Percentiles rank a stretch among this genome's conserved stretches.
Evolutionary conservation across 2,329 filamentous ascomycete genomes (phyloP).

Genomic region (Davidsoniella australis): DNA sequence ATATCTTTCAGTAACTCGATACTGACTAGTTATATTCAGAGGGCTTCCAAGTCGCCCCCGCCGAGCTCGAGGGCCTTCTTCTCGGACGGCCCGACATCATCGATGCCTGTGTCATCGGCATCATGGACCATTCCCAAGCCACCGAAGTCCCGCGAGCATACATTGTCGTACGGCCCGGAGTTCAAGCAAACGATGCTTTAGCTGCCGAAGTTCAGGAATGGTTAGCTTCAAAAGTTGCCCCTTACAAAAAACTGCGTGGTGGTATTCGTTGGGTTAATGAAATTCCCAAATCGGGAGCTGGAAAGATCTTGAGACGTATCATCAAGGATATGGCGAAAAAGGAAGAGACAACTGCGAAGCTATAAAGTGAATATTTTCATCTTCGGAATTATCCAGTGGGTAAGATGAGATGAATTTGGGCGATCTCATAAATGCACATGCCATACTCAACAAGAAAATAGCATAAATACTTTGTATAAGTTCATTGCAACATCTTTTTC

Average conservation of each 20-base stretch:
- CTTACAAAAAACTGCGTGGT: slow-evolving; percentile 52
- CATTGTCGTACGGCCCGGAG: slow-evolving; percentile 22
- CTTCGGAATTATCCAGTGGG: neutral
- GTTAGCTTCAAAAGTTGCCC: slow-evolving; percentile 40
- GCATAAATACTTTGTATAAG: neutral
- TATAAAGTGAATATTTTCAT: slow-evolving; percentile 18
- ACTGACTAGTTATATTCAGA: slow-evolving; percentile 28
- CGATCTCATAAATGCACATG: neutral
- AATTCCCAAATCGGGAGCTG: slow-evolving; percentile 51
- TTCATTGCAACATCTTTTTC: neutral
- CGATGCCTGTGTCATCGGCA: slow-evolving; percentile 49
- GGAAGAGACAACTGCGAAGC: slow-evolving; percentile 18
- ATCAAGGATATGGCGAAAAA: slow-evolving; percentile 28
- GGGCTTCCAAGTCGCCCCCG: slow-evolving; percentile 53
- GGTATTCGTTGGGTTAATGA: slow-evolving; percentile 50
- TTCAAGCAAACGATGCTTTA: slow-evolving; percentile 20
- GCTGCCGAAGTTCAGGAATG: slow-evolving; percentile 22
- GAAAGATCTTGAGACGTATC: slow-evolving; percentile 31
- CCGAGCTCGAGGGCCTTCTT: slow-evolving; percentile 41
- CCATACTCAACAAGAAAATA: too few relatives aligned
- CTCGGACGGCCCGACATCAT: slow-evolving; percentile 26
- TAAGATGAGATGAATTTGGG: neutral
- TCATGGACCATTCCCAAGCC: slow-evolving; percentile 38
- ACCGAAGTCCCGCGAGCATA: slow-evolving; percentile 48
- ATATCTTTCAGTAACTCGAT: neutral